Evolutionary conservation across 306 rosid genomes (phyloP).

Genomic region (Rosa rugosa): DNA sequence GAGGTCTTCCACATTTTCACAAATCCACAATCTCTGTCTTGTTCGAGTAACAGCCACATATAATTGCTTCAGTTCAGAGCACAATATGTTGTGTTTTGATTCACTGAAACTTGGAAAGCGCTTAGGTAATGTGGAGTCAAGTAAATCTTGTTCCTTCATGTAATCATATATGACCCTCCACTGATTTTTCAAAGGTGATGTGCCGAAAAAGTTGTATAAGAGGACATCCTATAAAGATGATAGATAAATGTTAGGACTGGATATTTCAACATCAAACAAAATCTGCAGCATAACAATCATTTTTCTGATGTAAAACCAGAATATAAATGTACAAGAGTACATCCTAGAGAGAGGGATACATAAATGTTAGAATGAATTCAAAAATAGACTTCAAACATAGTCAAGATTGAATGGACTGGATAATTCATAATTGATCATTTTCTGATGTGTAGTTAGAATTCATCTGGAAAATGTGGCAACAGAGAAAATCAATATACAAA

Average conservation of each 20-base stretch:
- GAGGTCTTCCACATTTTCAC: conserved; percentile 38
- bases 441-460: too few relatives aligned
- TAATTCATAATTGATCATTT: too few relatives aligned
- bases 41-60: conserved; percentile 67
- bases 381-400: neutral
- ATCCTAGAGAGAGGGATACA: conserved; percentile 39
- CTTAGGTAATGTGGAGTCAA: conserved; percentile 20
- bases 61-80: conserved; percentile 57
- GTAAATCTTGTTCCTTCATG: conserved; percentile 56
- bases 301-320: neutral
- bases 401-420: neutral
- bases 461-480: too few relatives aligned
- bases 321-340: conserved; percentile 14
- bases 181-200: conserved; percentile 52
- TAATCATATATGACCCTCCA: conserved; percentile 66
- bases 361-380: neutral
- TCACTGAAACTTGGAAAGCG: conserved; percentile 37
- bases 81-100: conserved; percentile 46
- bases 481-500: too few relatives aligned
- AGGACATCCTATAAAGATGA: conserved; percentile 50
- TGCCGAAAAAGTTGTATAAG: conserved; percentile 55
- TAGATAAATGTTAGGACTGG: neutral
- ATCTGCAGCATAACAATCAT: too few relatives aligned
- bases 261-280: neutral
- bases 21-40: conserved; percentile 58